Percentiles rank a stretch among this genome's conserved stretches.
phyloP scores from a whole-genome alignment of 352 stramenopile species.

The Phytophthora vignae region DNA sequence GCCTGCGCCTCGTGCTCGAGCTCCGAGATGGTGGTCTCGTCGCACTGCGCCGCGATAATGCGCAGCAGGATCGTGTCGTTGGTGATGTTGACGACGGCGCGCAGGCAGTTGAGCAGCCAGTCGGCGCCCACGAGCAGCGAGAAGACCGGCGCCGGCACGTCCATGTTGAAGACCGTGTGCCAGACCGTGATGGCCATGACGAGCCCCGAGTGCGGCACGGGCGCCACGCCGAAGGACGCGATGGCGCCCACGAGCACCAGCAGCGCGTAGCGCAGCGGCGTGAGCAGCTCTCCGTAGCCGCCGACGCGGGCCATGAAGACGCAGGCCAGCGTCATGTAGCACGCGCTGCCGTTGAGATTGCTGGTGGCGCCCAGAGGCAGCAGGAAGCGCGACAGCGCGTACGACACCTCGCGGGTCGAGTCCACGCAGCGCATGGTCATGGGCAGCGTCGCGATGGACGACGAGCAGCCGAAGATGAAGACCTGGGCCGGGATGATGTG shows the following conservation, averaged over 20 bases:
- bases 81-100: slow-evolving; percentile 80
- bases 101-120: slow-evolving; percentile 78
- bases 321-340: slow-evolving; percentile 79
- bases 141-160: slow-evolving; percentile 61
- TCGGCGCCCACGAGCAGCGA: slow-evolving; percentile 73
- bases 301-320: slow-evolving; percentile 78
- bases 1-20: slow-evolving; percentile 31
- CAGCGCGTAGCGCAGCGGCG: slow-evolving; percentile 59
- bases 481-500: slow-evolving; percentile 76
- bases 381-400: slow-evolving; percentile 66
- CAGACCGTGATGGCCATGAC: slow-evolving; percentile 86
- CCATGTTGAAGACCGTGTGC: slow-evolving; percentile 67
- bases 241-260: slow-evolving; percentile 70
- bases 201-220: slow-evolving; percentile 73
- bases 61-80: slow-evolving; percentile 79
- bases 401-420: slow-evolving; percentile 67
- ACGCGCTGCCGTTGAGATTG: slow-evolving; percentile 76
- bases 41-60: slow-evolving; percentile 77
- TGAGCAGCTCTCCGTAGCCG: slow-evolving; percentile 58
- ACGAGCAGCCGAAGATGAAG: slow-evolving; percentile 83
- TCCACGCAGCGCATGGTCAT: slow-evolving; percentile 83
- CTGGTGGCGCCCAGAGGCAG: slow-evolving; percentile 71
- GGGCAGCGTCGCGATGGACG: slow-evolving; percentile 80
- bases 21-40: slow-evolving; percentile 54
- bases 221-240: slow-evolving; percentile 71